Evolutionary conservation across 2,329 filamentous ascomycete species (phyloP), one percentile per base, ranked within the genome.

Genomic region (Neofusicoccum sp.): DNA sequence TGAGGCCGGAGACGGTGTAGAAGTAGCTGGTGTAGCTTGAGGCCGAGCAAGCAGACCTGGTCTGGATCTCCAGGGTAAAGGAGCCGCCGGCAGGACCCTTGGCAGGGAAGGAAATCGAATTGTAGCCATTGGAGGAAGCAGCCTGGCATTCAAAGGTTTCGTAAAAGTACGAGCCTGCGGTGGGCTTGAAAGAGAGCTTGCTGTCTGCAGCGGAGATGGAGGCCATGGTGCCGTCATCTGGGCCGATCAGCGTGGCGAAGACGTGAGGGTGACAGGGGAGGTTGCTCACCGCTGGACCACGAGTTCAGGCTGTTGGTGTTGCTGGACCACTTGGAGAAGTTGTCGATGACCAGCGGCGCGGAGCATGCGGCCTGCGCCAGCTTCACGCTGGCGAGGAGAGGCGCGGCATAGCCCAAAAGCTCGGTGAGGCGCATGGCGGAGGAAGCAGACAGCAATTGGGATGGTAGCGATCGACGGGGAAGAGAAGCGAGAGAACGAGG

Each of bases 141-240:
- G 75, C 71, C 65, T 79, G 75, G 70, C 82, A 84, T 0, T 71
- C 65, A 58, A 84, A 79, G 1, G 77, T 80, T 68, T 83, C 82
- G 66, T 84, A 84, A 63, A 82, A 84, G 71, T 84, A 84, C 11
- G 80, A 79, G 28, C 65, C 67, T 14, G 73, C 66, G 63, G 77
- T 80, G 33, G 80, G 79, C n/a, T 76, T 79, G 70, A 85, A 82
- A 6, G 76, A 77, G 24, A 84, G 75, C 31, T 79, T 76, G 48
- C 78, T 78, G 12, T 71, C 71, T 12, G 72, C 71, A 34, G 73
- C 77, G 45, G 72, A 73, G 68, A 80, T 68, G 67, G 77, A 69
- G 63, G 71, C 72, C 74, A 82, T 82, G 61, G 76, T 74, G 12
- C 72, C 77, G 71, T 84, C 82, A 64, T 84, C 82, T 83, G 63